These are phyloP conservation scores for Phialocephala subalpina DNA, from an alignment of 2,329 filamentous ascomycete species.

Conservation along the genomic window DNA sequence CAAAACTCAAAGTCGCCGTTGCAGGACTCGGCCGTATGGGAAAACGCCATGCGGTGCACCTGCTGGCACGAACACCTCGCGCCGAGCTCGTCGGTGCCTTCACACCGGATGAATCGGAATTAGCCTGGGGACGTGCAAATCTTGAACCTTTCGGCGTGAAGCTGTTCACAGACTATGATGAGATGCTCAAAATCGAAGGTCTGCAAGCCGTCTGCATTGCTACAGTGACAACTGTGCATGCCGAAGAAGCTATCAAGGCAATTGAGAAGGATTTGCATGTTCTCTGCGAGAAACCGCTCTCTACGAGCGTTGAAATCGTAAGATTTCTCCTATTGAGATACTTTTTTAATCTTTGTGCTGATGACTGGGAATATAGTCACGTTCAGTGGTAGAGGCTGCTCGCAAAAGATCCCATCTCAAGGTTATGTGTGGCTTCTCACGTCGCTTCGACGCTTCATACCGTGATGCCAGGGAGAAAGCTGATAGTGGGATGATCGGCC, in stretches of 20 bases:
- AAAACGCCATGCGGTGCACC: constrained; percentile 57
- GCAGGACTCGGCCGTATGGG: constrained; percentile 62
- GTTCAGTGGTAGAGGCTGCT: constrained; percentile 66
- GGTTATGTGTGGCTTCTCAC: constrained; percentile 72
- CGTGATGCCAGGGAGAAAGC: constrained; percentile 63
- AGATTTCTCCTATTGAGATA: constrained; percentile 11
- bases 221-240: constrained; percentile 60
- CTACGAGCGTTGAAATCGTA: constrained; percentile 66
- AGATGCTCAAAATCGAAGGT: constrained; percentile 52
- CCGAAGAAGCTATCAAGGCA: constrained; percentile 63
- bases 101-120: constrained; percentile 53
- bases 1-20: constrained; percentile 53
- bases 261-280: constrained; percentile 63
- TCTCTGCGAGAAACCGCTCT: constrained; percentile 66
- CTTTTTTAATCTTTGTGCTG: constrained; percentile 36
- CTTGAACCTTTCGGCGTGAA: constrained; percentile 53
- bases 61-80: constrained; percentile 53
- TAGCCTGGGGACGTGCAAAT: constrained; percentile 53
- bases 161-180: constrained; percentile 54
- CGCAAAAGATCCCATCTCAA: constrained; percentile 64
- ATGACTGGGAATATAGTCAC: constrained; percentile 59
- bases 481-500: constrained; percentile 62
- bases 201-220: constrained; percentile 53
- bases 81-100: constrained; percentile 59
- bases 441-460: constrained; percentile 73